A percentile compares a stretch with the other conserved stretches of the same genome.
These are phyloP conservation scores for Bruguiera hainesii DNA, from an alignment of 441 rosid genomes.

Conservation along the genomic window DNA sequence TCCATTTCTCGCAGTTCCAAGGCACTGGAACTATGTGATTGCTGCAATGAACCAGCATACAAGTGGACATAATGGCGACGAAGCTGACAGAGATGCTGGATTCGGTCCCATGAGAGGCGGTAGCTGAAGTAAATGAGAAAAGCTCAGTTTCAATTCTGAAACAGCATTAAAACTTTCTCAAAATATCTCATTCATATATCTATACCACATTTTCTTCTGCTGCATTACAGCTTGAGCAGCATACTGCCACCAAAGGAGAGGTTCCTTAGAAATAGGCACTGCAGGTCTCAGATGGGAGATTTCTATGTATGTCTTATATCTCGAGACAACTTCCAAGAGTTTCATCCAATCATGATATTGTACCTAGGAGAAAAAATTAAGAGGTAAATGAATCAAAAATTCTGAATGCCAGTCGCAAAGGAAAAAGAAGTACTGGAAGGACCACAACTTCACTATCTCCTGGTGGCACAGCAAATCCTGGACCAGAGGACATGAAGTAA, in stretches of 20 bases:
- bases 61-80: slow-evolving; percentile 86
- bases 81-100: slow-evolving; percentile 71
- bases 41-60: slow-evolving; percentile 81
- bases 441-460: background rate
- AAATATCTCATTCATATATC: background rate
- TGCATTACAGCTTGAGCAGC: slow-evolving; percentile 84
- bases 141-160: slow-evolving; percentile 6
- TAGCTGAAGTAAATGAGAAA: slow-evolving; percentile 43
- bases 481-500: too few relatives aligned
- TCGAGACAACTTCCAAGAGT: slow-evolving; percentile 85
- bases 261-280: slow-evolving; percentile 65
- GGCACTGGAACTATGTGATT: slow-evolving; percentile 43
- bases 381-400: slow-evolving; percentile 13
- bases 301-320: slow-evolving; percentile 77
- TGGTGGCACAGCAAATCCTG: too few relatives aligned
- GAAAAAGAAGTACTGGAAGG: background rate
- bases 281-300: slow-evolving; percentile 88
- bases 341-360: slow-evolving; percentile 98
- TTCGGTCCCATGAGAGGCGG: slow-evolving; percentile 88
- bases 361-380: slow-evolving; percentile 47
- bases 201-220: slow-evolving; percentile 83
- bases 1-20: slow-evolving; percentile 86
- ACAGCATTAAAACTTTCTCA: background rate
- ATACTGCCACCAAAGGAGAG: slow-evolving; percentile 88
- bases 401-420: background rate